phyloP scores from a whole-genome alignment of 345 rosid genomes.

The Heritiera littoralis region DNA sequence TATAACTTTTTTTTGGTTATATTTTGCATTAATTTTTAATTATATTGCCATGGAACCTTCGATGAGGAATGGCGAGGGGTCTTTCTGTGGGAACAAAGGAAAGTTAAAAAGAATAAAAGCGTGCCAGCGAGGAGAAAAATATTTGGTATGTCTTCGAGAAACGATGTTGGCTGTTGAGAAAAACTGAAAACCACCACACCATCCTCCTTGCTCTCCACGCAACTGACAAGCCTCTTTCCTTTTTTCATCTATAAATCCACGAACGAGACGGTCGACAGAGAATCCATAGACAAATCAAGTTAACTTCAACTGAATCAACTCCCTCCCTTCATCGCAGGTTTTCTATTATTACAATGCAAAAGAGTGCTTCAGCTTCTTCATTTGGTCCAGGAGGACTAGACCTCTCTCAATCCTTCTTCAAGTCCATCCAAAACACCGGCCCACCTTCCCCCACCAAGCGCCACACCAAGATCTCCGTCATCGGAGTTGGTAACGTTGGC shows the following conservation, averaged over 20 bases:
- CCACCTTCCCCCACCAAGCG: slow-evolving; percentile 64
- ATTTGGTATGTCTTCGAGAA: not conserved
- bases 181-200: not conserved
- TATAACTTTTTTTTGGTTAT: too few relatives aligned
- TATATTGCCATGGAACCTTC: not conserved
- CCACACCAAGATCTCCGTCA: slow-evolving; percentile 67
- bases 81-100: not conserved
- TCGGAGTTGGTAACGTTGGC: slow-evolving; percentile 92
- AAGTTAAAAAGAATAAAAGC: too few relatives aligned
- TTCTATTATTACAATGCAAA: slow-evolving; percentile 44
- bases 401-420: slow-evolving; percentile 67
- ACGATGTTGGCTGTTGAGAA: not conserved
- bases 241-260: not conserved
- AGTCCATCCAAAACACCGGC: slow-evolving; percentile 50
- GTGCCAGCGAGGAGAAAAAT: not conserved
- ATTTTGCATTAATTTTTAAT: too few relatives aligned
- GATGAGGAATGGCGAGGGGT: not conserved
- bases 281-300: not conserved
- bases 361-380: slow-evolving; percentile 50
- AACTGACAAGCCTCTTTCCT: not conserved
- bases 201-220: not conserved
- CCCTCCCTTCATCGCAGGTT: not conserved
- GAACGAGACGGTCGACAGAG: not conserved
- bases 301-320: not conserved
- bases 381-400: slow-evolving; percentile 72